These are phyloP conservation scores for Amphibolis antarctica DNA, from an alignment of 106 monocot species.

Conservation along the genomic window DNA sequence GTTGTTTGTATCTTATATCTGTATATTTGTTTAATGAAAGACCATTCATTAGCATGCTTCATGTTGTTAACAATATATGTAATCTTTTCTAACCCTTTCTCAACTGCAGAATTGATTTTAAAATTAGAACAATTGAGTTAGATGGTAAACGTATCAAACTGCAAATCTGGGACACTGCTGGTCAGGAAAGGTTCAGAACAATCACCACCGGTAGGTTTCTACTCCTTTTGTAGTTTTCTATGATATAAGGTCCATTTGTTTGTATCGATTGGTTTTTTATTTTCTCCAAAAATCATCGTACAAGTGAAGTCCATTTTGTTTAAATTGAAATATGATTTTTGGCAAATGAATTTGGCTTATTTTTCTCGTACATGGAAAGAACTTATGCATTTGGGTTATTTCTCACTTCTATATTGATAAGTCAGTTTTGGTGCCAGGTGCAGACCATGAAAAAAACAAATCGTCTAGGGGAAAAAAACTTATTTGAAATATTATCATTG, in stretches of 20 bases:
- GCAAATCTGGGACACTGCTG: conserved; percentile 80
- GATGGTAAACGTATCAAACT: conserved; percentile 70
- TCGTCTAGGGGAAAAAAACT: too few species aligned
- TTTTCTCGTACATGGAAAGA: too few species aligned
- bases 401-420: too few species aligned
- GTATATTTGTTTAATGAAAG: neutral
- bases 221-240: neutral
- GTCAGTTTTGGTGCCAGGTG: too few species aligned
- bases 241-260: neutral
- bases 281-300: too few species aligned
- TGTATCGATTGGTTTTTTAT: too few species aligned
- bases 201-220: conserved; percentile 46
- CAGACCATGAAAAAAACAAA: too few species aligned
- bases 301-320: too few species aligned
- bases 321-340: too few species aligned
- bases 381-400: too few species aligned
- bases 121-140: conserved; percentile 66
- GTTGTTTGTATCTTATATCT: neutral
- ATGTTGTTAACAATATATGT: neutral
- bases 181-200: conserved; percentile 59
- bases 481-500: too few species aligned
- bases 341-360: too few species aligned
- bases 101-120: conserved; percentile 54
- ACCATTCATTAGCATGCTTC: neutral
- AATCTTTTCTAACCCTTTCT: neutral